Conservation (phyloP, 495 filamentous ascomycete genomes). For the Podospora conica region DNA sequence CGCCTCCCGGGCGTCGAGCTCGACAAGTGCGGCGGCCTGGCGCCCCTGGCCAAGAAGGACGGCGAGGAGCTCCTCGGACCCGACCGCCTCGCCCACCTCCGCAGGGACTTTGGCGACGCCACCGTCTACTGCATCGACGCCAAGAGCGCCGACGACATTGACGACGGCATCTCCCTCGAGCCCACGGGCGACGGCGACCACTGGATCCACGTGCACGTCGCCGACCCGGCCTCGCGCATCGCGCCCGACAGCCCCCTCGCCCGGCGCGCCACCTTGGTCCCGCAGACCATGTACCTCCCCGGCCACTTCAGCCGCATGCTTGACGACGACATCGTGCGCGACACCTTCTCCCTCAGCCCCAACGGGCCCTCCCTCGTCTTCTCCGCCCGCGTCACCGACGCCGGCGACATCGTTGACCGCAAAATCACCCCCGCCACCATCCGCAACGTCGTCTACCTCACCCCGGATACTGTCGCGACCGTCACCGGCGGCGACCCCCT, state of each 20-base stretch:
- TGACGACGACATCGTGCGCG: constrained; percentile 47
- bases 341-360: constrained; percentile 62
- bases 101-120: constrained; percentile 64
- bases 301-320: constrained; percentile 73
- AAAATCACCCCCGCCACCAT: constrained; percentile 67
- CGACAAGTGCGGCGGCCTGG: constrained; percentile 38
- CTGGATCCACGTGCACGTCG: constrained; percentile 87
- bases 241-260: constrained; percentile 49
- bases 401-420: constrained; percentile 60
- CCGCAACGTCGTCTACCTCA: constrained; percentile 67
- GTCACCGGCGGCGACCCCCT: constrained; percentile 37
- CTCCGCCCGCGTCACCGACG: constrained; percentile 59
- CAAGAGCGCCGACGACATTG: constrained; percentile 65
- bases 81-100: constrained; percentile 49
- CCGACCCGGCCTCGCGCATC: constrained; percentile 89
- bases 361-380: constrained; percentile 73
- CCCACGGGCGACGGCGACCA: constrained; percentile 51
- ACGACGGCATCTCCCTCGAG: constrained; percentile 84
- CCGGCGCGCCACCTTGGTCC: constrained; percentile 56
- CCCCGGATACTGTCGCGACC: constrained; percentile 49
- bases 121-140: constrained; percentile 83
- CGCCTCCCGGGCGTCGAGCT: constrained; percentile 45
- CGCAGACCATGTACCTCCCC: constrained; percentile 66
- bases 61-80: constrained; percentile 15
- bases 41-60: constrained; percentile 29